Conservation (phyloP, 495 filamentous ascomycete genomes). For the Xylaria grammica region DNA sequence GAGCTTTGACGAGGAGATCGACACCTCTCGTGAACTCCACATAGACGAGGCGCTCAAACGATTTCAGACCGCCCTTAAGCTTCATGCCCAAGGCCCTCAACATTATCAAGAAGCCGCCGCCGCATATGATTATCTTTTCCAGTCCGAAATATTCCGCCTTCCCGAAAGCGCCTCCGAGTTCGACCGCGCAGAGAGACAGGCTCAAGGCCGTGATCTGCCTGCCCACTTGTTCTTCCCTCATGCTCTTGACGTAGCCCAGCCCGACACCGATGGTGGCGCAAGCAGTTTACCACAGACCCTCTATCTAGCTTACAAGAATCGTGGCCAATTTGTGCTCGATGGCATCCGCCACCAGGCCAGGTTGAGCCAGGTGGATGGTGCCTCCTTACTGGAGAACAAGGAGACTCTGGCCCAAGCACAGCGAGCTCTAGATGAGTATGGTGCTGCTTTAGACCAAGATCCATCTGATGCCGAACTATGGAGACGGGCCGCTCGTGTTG, state of each 20-base stretch:
- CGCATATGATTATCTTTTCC: slow-evolving; percentile 84
- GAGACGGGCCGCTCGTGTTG: slow-evolving; percentile 81
- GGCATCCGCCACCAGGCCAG: slow-evolving; percentile 59
- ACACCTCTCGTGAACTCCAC: slow-evolving; percentile 93
- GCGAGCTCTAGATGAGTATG: slow-evolving; percentile 65
- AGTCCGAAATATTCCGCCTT: slow-evolving; percentile 92
- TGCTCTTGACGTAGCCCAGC: slow-evolving; percentile 47
- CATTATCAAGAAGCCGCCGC: slow-evolving; percentile 77
- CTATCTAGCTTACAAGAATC: slow-evolving; percentile 93
- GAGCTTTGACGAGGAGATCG: slow-evolving; percentile 85
- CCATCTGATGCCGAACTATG: slow-evolving; percentile 94
- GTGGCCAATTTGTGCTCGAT: slow-evolving; percentile 88
- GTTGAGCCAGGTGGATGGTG: slow-evolving; percentile 33
- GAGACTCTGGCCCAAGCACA: slow-evolving; percentile 47
- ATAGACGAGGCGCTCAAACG: slow-evolving; percentile 97
- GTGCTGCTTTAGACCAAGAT: slow-evolving; percentile 82
- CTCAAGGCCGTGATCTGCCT: slow-evolving; percentile 46
- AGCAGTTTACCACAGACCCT: slow-evolving; percentile 86
- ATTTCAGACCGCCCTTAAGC: slow-evolving; percentile 89
- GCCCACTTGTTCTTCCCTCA: slow-evolving; percentile 45
- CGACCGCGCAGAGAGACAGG: slow-evolving; percentile 66
- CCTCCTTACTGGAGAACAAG: slow-evolving; percentile 44
- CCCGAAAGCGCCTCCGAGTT: slow-evolving; percentile 83
- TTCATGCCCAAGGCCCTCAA: slow-evolving; percentile 83
- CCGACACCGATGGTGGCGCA: slow-evolving; percentile 68